Percentiles rank a stretch among this genome's conserved stretches.
Evolutionary conservation across 2,329 filamentous ascomycete genomes (phyloP).

Genomic region (Sporothrix sp.): DNA sequence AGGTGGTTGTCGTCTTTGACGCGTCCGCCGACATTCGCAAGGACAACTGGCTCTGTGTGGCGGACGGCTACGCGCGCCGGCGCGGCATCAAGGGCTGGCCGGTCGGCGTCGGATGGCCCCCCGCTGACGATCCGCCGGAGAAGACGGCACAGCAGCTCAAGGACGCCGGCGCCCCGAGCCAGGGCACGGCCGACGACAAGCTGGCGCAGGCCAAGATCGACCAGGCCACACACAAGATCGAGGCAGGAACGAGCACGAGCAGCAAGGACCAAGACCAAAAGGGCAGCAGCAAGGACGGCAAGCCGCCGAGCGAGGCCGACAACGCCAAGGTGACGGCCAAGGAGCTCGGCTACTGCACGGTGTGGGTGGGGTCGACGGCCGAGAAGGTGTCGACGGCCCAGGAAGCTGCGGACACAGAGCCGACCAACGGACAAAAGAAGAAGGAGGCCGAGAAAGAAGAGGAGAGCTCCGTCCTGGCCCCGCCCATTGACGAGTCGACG

Average conservation of each 20-base stretch:
- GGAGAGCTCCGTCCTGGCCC: background rate
- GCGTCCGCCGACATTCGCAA: conserved; percentile 86
- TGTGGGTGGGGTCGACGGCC: conserved; percentile 83
- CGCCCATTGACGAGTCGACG: conserved; percentile 49
- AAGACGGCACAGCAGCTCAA: conserved; percentile 57
- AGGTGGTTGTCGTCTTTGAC: conserved; percentile 87
- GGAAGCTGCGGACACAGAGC: background rate
- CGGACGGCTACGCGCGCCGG: conserved; percentile 85
- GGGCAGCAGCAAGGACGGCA: conserved; percentile 15
- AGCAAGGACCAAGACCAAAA: conserved; percentile 13
- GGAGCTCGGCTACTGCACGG: conserved; percentile 79
- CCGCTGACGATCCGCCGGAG: conserved; percentile 44
- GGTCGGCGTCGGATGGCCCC: conserved; percentile 87
- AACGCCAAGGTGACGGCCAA: conserved; percentile 3
- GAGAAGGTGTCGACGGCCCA: conserved; percentile 50
- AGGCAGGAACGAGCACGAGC: conserved; percentile 14
- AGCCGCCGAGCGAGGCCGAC: conserved; percentile 31
- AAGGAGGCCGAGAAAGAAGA: background rate
- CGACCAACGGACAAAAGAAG: conserved; percentile 35
- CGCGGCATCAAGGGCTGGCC: conserved; percentile 92
- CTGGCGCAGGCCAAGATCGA: conserved; percentile 49
- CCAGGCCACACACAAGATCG: conserved; percentile 27
- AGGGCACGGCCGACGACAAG: conserved; percentile 52
- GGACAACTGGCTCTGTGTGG: conserved; percentile 93
- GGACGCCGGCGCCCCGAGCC: conserved; percentile 51